Evolutionary conservation across 2,329 filamentous ascomycete genomes (phyloP), one percentile per base, ranked within the genome.

Genomic region (Clonostachys solani): DNA sequence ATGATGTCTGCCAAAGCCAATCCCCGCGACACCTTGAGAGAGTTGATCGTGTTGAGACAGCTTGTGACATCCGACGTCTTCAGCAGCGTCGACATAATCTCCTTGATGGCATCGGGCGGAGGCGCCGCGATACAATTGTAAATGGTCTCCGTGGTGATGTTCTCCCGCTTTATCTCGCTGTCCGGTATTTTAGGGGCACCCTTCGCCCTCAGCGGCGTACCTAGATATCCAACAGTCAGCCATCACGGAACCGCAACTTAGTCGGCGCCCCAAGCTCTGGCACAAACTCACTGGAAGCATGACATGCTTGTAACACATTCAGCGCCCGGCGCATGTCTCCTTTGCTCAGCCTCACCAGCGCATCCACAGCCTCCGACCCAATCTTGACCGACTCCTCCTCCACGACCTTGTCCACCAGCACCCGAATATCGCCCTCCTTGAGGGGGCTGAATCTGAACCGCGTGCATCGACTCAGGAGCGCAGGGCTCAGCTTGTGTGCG

Each of bases 111-210:
- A 19, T 86, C 83, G 1, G 94, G 94, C 55, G 95, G 92, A 5
- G 94, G 94, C 2, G 92, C 92, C 9, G 94, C 94, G 61, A 99
- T 95, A 67, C 94, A 99, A 67, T 91, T 92, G 75, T 96, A 99
- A 60, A 99, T 97, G 8, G 89, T 90, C 63, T 96, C 87, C 35
- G 88, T 96, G 55, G 96, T 96, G 55, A 89, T 81, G 50, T 57
- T 76, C 33, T 97, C 92, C 38, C 90, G 80, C 47, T 86, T 75
- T 29, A 92, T 82, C 46, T 85, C 78, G 67, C 80, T 74, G 52
- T 86, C 73, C 51, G 75, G 75, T 6, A 80, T 66, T 62, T 81
- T 83, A 33, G 83, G 77, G 3, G 69, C 77, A 56, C 81, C 73
- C 58, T 77, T 81, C 38, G 77, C 66, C 46, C 81, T 78, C 23